Evolutionary conservation across 2,329 filamentous ascomycete species (phyloP), one percentile per base, ranked within the genome.

Genomic region (Diaporthe australafricana): DNA sequence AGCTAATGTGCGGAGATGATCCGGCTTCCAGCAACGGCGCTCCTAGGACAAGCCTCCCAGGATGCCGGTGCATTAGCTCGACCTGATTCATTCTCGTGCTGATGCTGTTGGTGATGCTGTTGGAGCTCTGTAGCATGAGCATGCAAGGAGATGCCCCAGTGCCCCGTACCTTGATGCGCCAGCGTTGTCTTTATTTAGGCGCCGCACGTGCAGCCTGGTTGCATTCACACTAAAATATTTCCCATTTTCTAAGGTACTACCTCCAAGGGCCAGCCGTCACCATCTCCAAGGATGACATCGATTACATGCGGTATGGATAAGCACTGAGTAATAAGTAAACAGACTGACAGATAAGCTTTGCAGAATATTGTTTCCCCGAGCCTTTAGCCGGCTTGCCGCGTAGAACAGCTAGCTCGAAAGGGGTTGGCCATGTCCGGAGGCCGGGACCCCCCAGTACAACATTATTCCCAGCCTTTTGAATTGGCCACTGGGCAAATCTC

Each of bases 291-390:
- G 2, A 3, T 47, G 7, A 25, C n/a, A 30, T 5, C 30, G 14
- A 6, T 42, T 14, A 5, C 16, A 27, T 32, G 27, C 45, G 16
- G 2, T 16, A 22, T 47, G 3, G 42, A 2, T 63, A 35, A 63
- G 42, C 60, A 35, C 42, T 63, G 60, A 63, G 42, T 63, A 63
- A 63, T 63, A 63, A 63, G 60, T 63, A 12, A 48, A 63, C 14
- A 63, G 32, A 63, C 9, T 35, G 48, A 63, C 14, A 63, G 32
- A 63, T 16, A 48, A 63, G 60, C 60, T 63, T 63, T 25, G 14
- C 27, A 35, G 17, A 40, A 14, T 14, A 25, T 25, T 35, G 25
- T 63, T 48, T 48, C 42, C 60, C 60, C 60, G 60, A n/a, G 42
- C 27, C 42, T 63, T 63, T 63, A 63, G n/a, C 60, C 42, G 42